phyloP scores from a whole-genome alignment of 495 filamentous ascomycete genomes.

The Aspergillus egyptiacus region DNA sequence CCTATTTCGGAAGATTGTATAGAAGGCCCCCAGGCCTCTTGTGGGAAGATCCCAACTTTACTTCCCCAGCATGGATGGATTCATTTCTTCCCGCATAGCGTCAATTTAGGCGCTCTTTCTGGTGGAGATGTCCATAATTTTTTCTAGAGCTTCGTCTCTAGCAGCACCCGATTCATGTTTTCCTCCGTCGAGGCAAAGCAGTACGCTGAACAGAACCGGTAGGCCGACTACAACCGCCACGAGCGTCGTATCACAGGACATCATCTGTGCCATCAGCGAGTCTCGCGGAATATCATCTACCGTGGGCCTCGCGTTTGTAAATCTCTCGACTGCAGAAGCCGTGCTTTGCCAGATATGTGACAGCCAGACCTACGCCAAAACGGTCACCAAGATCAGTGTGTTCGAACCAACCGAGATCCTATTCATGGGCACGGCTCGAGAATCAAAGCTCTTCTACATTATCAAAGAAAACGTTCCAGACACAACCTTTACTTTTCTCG shows the following conservation, averaged over 20 bases:
- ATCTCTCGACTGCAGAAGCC: conserved; percentile 74
- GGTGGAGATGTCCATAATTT: not conserved
- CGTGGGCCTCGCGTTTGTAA: conserved; percentile 87
- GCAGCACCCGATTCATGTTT: conserved; percentile 19
- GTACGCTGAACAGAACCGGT: conserved; percentile 39
- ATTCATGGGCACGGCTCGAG: conserved; percentile 62
- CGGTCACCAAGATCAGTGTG: conserved; percentile 73
- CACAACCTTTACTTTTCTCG: conserved; percentile 54
- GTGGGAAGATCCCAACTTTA: not conserved
- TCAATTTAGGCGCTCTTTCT: not conserved
- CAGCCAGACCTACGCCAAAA: conserved; percentile 79
- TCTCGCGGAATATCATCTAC: conserved; percentile 76
- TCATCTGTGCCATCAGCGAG: conserved; percentile 89
- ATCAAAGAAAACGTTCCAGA: conserved; percentile 61
- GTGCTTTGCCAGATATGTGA: conserved; percentile 88
- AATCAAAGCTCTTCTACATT: conserved; percentile 71
- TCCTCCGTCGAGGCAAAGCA: conserved; percentile 30
- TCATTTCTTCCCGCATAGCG: not conserved
- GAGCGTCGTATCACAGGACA: conserved; percentile 64
- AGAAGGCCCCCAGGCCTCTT: conserved; percentile 33
- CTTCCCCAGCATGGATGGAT: not conserved
- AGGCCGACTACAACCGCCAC: conserved; percentile 58
- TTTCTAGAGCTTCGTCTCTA: conserved; percentile 20
- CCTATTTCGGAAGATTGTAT: conserved; percentile 19
- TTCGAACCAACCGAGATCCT: conserved; percentile 72